These are phyloP conservation scores for Butyriboletus regius DNA, from an alignment of 1,284 basidiomycete genomes.

Conservation along the genomic window DNA sequence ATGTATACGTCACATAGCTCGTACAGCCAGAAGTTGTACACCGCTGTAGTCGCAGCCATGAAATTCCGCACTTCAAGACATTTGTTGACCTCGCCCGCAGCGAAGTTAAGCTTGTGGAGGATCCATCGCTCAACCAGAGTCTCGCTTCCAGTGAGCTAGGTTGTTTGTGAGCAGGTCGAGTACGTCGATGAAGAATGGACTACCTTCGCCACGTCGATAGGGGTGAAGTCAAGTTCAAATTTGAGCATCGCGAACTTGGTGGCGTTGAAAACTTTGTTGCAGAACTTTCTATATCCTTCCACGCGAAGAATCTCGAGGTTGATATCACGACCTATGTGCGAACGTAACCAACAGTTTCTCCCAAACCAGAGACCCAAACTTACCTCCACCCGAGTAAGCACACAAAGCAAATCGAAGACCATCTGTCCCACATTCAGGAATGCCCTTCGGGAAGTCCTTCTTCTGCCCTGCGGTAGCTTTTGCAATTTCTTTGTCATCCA, in stretches of 20 bases:
- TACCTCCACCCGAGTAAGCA: constrained; percentile 86
- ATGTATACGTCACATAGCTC: constrained; percentile 99
- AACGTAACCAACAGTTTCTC: background rate
- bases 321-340: constrained; percentile 74
- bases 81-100: constrained; percentile 70
- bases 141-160: constrained; percentile 79
- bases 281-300: constrained; percentile 99
- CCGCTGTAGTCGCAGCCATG: constrained; percentile 79
- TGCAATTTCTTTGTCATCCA: constrained; percentile 87
- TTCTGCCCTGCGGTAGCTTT: constrained; percentile 95
- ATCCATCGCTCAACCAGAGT: constrained; percentile 94
- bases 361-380: constrained; percentile 12
- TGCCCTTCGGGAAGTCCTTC: constrained; percentile 98
- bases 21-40: constrained; percentile 96
- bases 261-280: constrained; percentile 99
- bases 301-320: constrained; percentile 93
- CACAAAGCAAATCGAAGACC: constrained; percentile 92
- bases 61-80: constrained; percentile 80
- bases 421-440: constrained; percentile 97
- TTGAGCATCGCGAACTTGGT: constrained; percentile 98
- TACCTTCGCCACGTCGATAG: constrained; percentile 64
- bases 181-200: constrained; percentile 7
- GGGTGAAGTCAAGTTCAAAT: constrained; percentile 76
- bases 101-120: constrained; percentile 85
- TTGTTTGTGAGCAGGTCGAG: constrained; percentile 7